phyloP scores from a whole-genome alignment of 108 stramenopile genomes.

The Stephanodiscus triporus region DNA sequence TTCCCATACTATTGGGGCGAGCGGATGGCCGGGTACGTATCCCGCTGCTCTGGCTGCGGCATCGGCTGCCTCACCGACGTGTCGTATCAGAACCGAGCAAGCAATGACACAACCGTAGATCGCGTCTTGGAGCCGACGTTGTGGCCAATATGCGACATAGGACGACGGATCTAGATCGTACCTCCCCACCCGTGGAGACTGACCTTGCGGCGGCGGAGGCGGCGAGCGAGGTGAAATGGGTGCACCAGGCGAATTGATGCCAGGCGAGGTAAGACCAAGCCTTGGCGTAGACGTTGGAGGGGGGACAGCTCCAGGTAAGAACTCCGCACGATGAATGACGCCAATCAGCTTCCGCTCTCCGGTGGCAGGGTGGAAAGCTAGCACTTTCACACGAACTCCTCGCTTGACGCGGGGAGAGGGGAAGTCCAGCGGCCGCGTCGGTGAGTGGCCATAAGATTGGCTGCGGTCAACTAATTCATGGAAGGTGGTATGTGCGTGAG shows the following conservation, averaged over 20 bases:
- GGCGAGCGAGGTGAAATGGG: slow-evolving; percentile 15
- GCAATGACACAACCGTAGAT: slow-evolving; percentile 87
- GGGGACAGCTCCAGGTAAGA: slow-evolving; percentile 26
- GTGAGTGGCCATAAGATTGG: slow-evolving; percentile 26
- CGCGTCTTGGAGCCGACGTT: slow-evolving; percentile 79
- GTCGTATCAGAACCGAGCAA: slow-evolving; percentile 72
- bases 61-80: slow-evolving; percentile 74
- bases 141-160: slow-evolving; percentile 80
- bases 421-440: slow-evolving; percentile 79
- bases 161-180: slow-evolving; percentile 17
- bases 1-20: slow-evolving; percentile 88
- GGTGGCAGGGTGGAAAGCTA: slow-evolving; percentile 73
- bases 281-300: slow-evolving; percentile 20
- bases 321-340: slow-evolving; percentile 75
- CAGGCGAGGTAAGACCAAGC: slow-evolving; percentile 7
- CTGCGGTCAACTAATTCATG: slow-evolving; percentile 27
- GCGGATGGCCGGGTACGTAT: slow-evolving; percentile 72
- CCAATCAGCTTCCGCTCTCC: slow-evolving; percentile 66
- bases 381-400: slow-evolving; percentile 76
- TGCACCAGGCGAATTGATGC: neutral
- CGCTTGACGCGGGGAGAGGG: slow-evolving; percentile 71
- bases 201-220: slow-evolving; percentile 35
- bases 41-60: slow-evolving; percentile 84
- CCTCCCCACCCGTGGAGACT: slow-evolving; percentile 1
- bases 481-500: slow-evolving; percentile 36